Evolutionary conservation across 2,329 filamentous ascomycete genomes (phyloP).

Genomic region (Tolypocladium inflatum): DNA sequence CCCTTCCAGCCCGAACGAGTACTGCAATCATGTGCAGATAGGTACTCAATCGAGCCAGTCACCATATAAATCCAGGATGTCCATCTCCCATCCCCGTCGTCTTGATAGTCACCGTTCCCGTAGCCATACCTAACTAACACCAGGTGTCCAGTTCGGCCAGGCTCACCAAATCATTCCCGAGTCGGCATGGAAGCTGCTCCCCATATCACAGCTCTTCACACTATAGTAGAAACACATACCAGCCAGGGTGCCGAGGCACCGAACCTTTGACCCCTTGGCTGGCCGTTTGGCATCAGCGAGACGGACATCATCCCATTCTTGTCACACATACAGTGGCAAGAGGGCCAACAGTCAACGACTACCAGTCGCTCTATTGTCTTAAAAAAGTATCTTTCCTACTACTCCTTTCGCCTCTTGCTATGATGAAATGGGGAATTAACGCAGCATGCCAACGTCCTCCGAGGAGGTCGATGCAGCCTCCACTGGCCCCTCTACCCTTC

Average conservation of each 20-base stretch:
- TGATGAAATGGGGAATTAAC: conserved; percentile 18
- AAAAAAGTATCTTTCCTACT: conserved; percentile 15
- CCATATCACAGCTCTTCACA: too few relatives aligned
- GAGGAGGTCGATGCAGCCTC: conserved; percentile 10
- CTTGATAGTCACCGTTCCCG: background rate
- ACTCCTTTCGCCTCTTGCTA: conserved; percentile 25
- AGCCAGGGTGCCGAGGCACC: background rate
- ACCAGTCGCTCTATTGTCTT: background rate
- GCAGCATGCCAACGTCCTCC: conserved; percentile 12
- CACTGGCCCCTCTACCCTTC: background rate
- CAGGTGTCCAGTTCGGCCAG: background rate
- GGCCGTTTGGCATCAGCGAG: background rate
- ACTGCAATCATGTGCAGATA: too few relatives aligned
- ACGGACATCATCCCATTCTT: background rate
- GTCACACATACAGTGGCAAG: background rate
- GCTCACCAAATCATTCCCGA: background rate
- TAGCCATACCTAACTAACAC: background rate
- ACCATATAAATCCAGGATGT: too few relatives aligned
- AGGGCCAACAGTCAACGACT: background rate
- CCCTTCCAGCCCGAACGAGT: background rate
- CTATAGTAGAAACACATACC: background rate
- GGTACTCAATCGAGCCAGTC: too few relatives aligned
- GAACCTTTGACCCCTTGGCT: background rate
- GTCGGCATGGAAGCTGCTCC: too few relatives aligned
- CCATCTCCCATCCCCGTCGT: too few relatives aligned